Evolutionary conservation across 495 filamentous ascomycete genomes (phyloP).

Genomic region (Penicillium paxilli): DNA sequence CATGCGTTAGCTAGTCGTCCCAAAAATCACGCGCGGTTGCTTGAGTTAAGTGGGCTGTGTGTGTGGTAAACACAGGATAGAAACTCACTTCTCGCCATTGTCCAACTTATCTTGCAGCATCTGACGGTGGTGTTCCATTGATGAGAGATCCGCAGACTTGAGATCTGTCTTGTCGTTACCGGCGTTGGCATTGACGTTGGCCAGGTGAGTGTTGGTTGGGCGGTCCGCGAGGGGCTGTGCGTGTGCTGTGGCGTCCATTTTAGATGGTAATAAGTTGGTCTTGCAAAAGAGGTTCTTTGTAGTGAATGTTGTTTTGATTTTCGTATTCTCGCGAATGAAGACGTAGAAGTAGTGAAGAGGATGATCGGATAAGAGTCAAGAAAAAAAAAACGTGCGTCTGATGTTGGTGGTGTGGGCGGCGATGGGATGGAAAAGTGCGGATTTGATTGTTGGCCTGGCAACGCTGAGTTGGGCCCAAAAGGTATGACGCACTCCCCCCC

Average conservation of each 20-base stretch:
- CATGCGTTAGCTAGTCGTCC: too few species aligned
- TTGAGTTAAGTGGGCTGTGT: too few species aligned
- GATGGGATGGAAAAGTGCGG: conserved; percentile 32
- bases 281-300: too few species aligned
- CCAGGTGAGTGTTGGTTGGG: conserved; percentile 46
- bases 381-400: conserved; percentile 22
- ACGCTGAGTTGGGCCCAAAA: conserved; percentile 13
- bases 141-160: conserved; percentile 36
- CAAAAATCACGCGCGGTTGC: too few species aligned
- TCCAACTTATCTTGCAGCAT: conserved; percentile 71
- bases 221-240: conserved; percentile 42
- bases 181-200: conserved; percentile 21
- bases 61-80: too few species aligned
- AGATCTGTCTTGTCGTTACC: conserved; percentile 32
- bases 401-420: conserved; percentile 21
- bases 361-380: conserved; percentile 33
- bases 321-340: not conserved
- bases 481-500: conserved; percentile 19
- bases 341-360: not conserved
- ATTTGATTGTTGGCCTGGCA: conserved; percentile 50
- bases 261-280: conserved; percentile 1
- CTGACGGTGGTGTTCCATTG: conserved; percentile 80
- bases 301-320: not conserved
- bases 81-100: conserved; percentile 60
- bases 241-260: conserved; percentile 39